Evolutionary conservation across 495 filamentous ascomycete species (phyloP), one percentile per base, ranked within the genome.

Genomic region (Penicillium paradoxum): DNA sequence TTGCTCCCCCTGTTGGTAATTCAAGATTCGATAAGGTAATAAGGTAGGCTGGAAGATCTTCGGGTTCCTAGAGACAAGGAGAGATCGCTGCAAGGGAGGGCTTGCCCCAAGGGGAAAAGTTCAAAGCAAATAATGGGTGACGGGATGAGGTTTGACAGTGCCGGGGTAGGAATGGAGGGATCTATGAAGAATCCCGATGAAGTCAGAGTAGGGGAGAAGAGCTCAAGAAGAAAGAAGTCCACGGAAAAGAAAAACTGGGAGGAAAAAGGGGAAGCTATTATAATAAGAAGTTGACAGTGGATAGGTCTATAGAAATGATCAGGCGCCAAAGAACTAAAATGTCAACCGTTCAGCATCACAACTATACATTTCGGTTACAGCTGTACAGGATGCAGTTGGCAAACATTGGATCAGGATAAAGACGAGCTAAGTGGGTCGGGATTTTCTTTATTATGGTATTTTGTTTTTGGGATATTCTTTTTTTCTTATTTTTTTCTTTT

Each of bases 321-420:
- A 69, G 66, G 69, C 69, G 63, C 58, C 63, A 71, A 63, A 62
- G 60, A 67, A 59, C 49, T 57, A 58, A 70, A 67, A 60, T 59
- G 60, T 70, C 60, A 66, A 71, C 63, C 56, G 63, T 69, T 66
- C 65, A 69, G 49, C 57, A 66, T 62, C 57, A 51, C 52, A 37
- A 52, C 49, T 60, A 37, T 48, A 63, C 60, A 67, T 71, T 73
- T 71, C 59, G 68, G 68, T 73, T 65, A 70, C 71, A 72, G 67
- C 65, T 72, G 67, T 70, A 73, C 62, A 70, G 65, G 62, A 67
- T 68, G 68, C 65, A 69, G 64, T 65, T 56, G 58, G 65, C 67
- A 73, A 73, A 70, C 67, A 72, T 60, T 51, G 53, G 40, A 58
- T 64, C 56, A 60, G 59, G 56, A 60, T 60, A 63, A 55, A 61